Conservation (phyloP, 805 yeast species). For the Alloascoidea africana region DNA sequence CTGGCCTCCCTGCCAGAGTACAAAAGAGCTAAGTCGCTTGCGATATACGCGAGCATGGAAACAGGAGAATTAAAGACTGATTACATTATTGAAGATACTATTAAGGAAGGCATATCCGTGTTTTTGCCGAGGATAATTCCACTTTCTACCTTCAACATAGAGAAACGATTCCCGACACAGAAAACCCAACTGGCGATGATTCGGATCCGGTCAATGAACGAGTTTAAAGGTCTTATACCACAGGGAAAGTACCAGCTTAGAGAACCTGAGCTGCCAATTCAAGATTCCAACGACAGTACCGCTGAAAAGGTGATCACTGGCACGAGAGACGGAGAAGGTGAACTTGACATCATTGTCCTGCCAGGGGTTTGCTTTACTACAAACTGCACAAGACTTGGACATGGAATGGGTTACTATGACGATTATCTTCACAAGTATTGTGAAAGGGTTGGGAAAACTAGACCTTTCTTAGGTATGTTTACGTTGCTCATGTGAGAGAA, state of each 20-base stretch:
- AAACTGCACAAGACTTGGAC: conserved; percentile 52
- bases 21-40: conserved; percentile 32
- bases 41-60: conserved; percentile 68
- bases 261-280: conserved; percentile 46
- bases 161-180: conserved; percentile 16
- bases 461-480: conserved; percentile 13
- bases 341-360: conserved; percentile 57
- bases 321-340: conserved; percentile 18
- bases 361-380: conserved; percentile 78
- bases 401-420: conserved; percentile 91
- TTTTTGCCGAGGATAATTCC: conserved; percentile 33
- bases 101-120: conserved; percentile 20
- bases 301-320: background rate
- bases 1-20: conserved; percentile 22
- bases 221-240: conserved; percentile 36
- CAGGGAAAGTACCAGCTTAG: conserved; percentile 50
- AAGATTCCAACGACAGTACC: conserved; percentile 10
- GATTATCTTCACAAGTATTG: conserved; percentile 42
- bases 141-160: conserved; percentile 23
- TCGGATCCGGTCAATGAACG: conserved; percentile 23
- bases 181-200: conserved; percentile 40
- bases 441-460: conserved; percentile 13
- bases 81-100: conserved; percentile 34
- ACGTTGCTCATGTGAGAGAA: no score
- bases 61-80: conserved; percentile 51